Evolutionary conservation across 805 yeast genomes (phyloP), one percentile per base, ranked within the genome.

Genomic region (Metschnikowia lachancei): DNA sequence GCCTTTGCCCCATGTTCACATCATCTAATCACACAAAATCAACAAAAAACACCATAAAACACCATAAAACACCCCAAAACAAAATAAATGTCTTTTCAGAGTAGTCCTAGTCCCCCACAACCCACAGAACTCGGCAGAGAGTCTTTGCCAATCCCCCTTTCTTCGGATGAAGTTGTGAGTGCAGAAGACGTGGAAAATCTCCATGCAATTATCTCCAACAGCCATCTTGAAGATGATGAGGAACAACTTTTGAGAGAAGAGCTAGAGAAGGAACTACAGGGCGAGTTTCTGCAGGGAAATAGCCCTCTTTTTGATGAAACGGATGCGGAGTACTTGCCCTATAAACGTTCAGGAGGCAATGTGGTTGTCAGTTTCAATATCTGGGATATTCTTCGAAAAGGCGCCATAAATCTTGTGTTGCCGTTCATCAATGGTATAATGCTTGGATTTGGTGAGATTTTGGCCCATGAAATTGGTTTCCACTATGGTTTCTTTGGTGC

Each of bases 361-460:
- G 33, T 31, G 3, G 43, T 48, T 11, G 20, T 50, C 31, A 26
- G 53, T 7, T 58, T 58, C 43, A 59, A 60, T 59, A 60, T 69
- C 7, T 70, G 74, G 72, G 62, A 61, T 4, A 65, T 78, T 32
- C 36, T 77, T 20, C 65, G 70, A 34, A 72, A 75, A n/a, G 67
- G 85, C 18, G 76, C 90, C 2, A 81, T 92, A 52, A 92, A 92
- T 56, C 66, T 92, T 55, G 61, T 90, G 1, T 67, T 92, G 38
- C 98, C 98, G 2, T 90, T 92, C 59, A 73, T 92, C 55, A 92
- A 92, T 59, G 98, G 98, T 8, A 72, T 92, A 66, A 91, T 91
- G 96, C 76, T 92, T 41, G 98, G 98, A 0, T 89, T 92, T 63
- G 98, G 98, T 1, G 98, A 92, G 69, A 82, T 92, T 17, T 70